These are phyloP conservation scores for Ophiocordyceps camponoti-leonardi DNA, from an alignment of 2,329 filamentous ascomycete species.

Conservation along the genomic window DNA sequence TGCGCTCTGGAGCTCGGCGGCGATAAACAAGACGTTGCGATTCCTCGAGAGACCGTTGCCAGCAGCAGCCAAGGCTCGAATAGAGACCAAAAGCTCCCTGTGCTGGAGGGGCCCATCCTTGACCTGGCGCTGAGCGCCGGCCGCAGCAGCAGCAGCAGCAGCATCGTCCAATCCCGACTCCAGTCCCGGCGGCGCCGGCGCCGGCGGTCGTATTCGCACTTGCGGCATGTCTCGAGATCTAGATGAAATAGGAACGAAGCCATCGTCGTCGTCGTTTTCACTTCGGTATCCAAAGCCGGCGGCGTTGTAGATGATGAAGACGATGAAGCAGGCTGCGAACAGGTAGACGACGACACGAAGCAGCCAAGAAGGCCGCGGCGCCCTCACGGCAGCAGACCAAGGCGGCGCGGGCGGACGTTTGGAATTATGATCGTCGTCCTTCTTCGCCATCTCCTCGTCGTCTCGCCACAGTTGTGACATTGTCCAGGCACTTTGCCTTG, in stretches of 20 bases:
- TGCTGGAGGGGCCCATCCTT: conserved; percentile 51
- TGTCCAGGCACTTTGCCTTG: conserved; percentile 1
- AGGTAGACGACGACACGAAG: conserved; percentile 32
- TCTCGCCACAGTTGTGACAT: conserved; percentile 21
- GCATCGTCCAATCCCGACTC: too few relatives aligned
- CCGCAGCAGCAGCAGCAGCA: neutral
- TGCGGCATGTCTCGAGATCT: neutral
- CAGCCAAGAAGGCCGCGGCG: conserved; percentile 31
- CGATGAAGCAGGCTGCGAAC: conserved; percentile 32
- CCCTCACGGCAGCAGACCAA: conserved; percentile 23
- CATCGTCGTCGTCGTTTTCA: neutral
- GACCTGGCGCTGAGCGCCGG: neutral
- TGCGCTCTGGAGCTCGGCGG: conserved; percentile 56
- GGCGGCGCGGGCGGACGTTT: conserved; percentile 5
- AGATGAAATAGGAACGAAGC: too few relatives aligned
- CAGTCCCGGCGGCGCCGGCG: neutral
- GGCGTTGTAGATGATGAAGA: conserved; percentile 22
- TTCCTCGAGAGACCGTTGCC: conserved; percentile 34
- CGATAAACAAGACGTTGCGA: conserved; percentile 63
- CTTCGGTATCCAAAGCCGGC: conserved; percentile 9
- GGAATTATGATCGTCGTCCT: conserved; percentile 35
- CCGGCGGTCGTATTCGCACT: neutral
- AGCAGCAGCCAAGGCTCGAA: conserved; percentile 41
- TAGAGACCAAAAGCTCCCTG: conserved; percentile 41
- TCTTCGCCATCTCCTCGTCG: conserved; percentile 41